These are phyloP conservation scores for Zarea fungicola DNA, from an alignment of 2,329 filamentous ascomycete species.

Conservation along the genomic window DNA sequence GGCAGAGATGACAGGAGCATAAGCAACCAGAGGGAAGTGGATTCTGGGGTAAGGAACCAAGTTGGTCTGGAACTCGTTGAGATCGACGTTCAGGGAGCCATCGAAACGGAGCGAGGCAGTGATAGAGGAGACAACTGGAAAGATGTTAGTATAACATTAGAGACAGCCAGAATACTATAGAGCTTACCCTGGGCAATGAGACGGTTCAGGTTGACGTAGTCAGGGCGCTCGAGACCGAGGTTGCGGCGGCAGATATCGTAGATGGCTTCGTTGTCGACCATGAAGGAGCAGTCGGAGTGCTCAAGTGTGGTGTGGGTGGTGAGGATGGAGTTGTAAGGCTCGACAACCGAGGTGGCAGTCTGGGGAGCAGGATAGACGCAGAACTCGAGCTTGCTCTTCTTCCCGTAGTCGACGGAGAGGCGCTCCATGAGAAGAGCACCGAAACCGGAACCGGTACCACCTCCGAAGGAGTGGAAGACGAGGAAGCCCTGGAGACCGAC, in stretches of 20 bases:
- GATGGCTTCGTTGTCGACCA: conserved; percentile 99
- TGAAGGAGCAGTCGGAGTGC: conserved; percentile 99
- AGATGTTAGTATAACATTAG: conserved; percentile 19
- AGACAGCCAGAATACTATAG: background rate
- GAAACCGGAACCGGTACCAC: conserved; percentile 97
- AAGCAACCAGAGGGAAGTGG: conserved; percentile 97
- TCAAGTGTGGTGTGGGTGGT: conserved; percentile 98
- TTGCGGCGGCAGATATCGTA: conserved; percentile 99
- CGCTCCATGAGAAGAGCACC: conserved; percentile 98
- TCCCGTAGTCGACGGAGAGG: conserved; percentile 97
- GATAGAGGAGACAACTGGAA: conserved; percentile 88
- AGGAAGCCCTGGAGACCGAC: conserved; percentile 97
- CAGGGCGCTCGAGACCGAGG: conserved; percentile 92
- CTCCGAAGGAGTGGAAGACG: conserved; percentile 99
- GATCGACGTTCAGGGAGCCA: conserved; percentile 96
- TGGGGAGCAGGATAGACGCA: conserved; percentile 97
- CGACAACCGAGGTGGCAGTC: conserved; percentile 94
- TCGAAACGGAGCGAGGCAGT: conserved; percentile 98
- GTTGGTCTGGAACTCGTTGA: conserved; percentile 99
- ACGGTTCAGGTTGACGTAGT: conserved; percentile 98
- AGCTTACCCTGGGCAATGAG: conserved; percentile 85
- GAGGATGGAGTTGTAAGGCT: conserved; percentile 99
- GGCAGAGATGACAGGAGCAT: conserved; percentile 88
- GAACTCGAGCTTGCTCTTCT: conserved; percentile 99
- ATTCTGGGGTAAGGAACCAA: conserved; percentile 98